Percentiles rank a stretch among this genome's conserved stretches.
Conservation (phyloP, 495 filamentous ascomycete genomes). For the Pyronema domesticum region DNA sequence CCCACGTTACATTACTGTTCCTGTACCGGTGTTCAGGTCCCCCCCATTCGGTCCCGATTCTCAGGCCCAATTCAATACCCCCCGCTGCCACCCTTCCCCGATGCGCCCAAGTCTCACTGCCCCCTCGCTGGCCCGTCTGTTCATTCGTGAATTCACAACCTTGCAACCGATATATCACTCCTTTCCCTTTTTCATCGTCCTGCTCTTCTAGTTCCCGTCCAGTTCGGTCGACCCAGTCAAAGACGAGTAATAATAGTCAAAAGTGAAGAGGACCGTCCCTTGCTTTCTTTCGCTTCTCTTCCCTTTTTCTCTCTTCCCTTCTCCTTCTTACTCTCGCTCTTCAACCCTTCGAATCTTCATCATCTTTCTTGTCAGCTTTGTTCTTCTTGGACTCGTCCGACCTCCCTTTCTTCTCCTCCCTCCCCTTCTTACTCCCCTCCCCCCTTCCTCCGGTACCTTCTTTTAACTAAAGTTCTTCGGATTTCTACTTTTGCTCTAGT, state of each 20-base stretch:
- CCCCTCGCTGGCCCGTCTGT: not conserved
- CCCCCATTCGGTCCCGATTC: not conserved
- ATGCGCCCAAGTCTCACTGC: not conserved
- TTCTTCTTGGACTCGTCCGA: not conserved
- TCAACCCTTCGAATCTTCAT: not conserved
- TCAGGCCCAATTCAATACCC: no score
- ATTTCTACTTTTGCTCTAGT: not conserved
- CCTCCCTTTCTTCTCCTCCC: not conserved
- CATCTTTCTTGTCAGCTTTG: not conserved
- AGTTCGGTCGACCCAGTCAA: not conserved
- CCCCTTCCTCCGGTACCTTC: slow-evolving; percentile 2
- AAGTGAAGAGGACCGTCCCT: not conserved
- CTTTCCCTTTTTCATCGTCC: not conserved
- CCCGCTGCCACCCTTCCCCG: no score
- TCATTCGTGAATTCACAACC: not conserved
- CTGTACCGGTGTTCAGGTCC: not conserved
- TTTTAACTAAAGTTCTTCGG: slow-evolving; percentile 2
- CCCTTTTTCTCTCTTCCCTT: not conserved
- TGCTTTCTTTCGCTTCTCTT: not conserved
- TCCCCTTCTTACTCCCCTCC: not conserved
- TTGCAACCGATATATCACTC: not conserved
- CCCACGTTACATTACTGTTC: not conserved
- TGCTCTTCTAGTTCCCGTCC: not conserved
- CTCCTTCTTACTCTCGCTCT: not conserved
- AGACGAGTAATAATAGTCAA: not conserved